phyloP scores from a whole-genome alignment of 306 rosid species.

The Casuarina equisetifolia region DNA sequence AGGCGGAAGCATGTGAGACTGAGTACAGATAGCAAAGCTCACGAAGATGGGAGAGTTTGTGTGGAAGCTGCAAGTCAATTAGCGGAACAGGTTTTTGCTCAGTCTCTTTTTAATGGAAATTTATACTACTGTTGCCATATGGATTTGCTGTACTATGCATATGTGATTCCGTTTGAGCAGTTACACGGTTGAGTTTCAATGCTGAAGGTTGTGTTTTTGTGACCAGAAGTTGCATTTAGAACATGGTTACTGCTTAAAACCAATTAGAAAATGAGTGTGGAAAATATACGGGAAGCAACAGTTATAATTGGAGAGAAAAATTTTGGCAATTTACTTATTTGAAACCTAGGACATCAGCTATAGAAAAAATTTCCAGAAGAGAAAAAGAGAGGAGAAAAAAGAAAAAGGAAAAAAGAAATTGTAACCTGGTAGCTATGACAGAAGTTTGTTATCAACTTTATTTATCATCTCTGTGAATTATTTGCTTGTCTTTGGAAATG shows the following conservation, averaged over 20 bases:
- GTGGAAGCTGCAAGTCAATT: constrained; percentile 41
- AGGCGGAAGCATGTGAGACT: constrained; percentile 65
- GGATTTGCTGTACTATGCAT: constrained; percentile 1
- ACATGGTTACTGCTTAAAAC: constrained; percentile 3
- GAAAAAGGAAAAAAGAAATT: too few relatives aligned
- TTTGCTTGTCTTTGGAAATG: too few relatives aligned
- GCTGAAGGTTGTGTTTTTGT: neutral
- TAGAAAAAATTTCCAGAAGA: too few relatives aligned
- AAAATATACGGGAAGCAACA: neutral
- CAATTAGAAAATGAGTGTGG: neutral
- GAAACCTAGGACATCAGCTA: too few relatives aligned
- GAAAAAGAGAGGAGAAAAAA: too few relatives aligned
- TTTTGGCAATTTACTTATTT: too few relatives aligned
- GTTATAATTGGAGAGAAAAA: too few relatives aligned
- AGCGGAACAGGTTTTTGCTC: constrained; percentile 47
- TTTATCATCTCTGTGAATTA: too few relatives aligned
- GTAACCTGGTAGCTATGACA: too few relatives aligned
- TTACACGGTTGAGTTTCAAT: constrained; percentile 7
- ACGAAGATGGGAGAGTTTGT: constrained; percentile 37
- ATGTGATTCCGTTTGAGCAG: neutral
- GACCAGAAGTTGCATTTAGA: neutral
- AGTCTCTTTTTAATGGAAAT: constrained; percentile 19
- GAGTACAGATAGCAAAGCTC: constrained; percentile 43
- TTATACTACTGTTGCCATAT: neutral
- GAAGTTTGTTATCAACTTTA: too few relatives aligned